phyloP scores from a whole-genome alignment of 768 basidiomycete genomes.

The Phlebiopsis gigantea region DNA sequence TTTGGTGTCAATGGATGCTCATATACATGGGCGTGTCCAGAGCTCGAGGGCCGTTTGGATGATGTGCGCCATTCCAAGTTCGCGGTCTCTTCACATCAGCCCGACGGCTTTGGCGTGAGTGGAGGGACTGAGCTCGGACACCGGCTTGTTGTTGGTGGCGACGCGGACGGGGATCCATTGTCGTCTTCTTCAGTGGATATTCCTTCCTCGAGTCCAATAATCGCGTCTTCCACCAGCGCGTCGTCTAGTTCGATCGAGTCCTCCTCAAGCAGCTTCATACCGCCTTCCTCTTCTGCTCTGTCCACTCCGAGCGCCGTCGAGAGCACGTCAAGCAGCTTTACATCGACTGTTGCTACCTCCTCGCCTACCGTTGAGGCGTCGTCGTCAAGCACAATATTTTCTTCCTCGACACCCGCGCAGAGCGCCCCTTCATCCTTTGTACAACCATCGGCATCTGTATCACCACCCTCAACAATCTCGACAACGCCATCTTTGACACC shows the following conservation, averaged over 20 bases:
- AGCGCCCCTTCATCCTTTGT: slow-evolving; percentile 3
- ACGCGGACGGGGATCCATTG: background rate
- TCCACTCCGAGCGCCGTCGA: background rate
- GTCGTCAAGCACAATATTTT: slow-evolving; percentile 1
- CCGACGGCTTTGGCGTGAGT: background rate
- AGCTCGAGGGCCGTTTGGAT: background rate
- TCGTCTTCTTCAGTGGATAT: background rate
- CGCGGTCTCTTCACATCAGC: background rate
- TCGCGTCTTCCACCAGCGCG: background rate
- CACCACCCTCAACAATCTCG: slow-evolving; percentile 18
- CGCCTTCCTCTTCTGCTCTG: no score
- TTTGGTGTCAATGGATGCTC: background rate
- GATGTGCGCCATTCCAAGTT: background rate
- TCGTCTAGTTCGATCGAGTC: background rate
- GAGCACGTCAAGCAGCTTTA: background rate
- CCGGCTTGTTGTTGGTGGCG: background rate
- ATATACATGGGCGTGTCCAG: background rate
- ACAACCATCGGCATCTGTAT: slow-evolving; percentile 25
- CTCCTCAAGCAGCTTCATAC: background rate
- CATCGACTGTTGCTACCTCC: background rate
- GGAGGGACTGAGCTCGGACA: background rate
- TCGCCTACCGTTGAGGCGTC: background rate
- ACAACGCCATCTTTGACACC: slow-evolving; percentile 22
- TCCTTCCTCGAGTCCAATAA: background rate
- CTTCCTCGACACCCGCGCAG: slow-evolving; percentile 4